phyloP scores from a whole-genome alignment of 306 rosid genomes.

The Ziziphus jujuba region DNA sequence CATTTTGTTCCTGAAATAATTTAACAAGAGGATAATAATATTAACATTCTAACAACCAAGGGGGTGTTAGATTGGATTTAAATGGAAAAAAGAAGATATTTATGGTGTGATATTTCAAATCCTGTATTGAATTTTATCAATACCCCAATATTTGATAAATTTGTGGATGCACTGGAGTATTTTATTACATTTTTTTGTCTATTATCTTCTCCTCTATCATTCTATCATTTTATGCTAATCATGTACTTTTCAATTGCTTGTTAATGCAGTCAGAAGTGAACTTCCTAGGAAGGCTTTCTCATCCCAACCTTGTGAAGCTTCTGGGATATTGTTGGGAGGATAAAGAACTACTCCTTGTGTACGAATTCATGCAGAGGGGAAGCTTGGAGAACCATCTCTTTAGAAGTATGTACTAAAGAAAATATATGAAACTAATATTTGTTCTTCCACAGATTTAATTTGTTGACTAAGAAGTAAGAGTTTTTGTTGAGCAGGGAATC shows the following conservation, averaged over 20 bases:
- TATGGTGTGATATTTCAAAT: not conserved
- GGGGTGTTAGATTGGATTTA: too few relatives aligned
- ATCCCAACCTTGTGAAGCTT: constrained; percentile 81
- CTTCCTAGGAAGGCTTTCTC: constrained; percentile 77
- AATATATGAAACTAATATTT: not conserved
- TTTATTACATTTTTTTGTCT: not conserved
- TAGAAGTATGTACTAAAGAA: constrained; percentile 57
- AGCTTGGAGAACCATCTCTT: constrained; percentile 93
- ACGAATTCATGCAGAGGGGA: constrained; percentile 82
- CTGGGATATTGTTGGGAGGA: constrained; percentile 76
- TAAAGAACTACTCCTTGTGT: constrained; percentile 77
- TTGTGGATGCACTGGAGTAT: not conserved
- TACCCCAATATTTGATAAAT: not conserved
- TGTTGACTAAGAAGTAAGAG: not conserved
- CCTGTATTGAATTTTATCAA: not conserved
- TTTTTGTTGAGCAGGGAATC: constrained; percentile 46
- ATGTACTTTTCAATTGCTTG: constrained; percentile 18
- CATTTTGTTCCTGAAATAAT: too few relatives aligned
- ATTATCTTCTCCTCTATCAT: not conserved
- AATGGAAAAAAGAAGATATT: too few relatives aligned
- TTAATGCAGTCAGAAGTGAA: constrained; percentile 72
- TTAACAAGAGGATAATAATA: too few relatives aligned
- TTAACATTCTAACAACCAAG: too few relatives aligned
- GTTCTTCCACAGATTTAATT: not conserved
- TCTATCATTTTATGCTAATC: not conserved